Evolutionary conservation across 345 rosid genomes (phyloP).

Genomic region (Hibiscus trionum): DNA sequence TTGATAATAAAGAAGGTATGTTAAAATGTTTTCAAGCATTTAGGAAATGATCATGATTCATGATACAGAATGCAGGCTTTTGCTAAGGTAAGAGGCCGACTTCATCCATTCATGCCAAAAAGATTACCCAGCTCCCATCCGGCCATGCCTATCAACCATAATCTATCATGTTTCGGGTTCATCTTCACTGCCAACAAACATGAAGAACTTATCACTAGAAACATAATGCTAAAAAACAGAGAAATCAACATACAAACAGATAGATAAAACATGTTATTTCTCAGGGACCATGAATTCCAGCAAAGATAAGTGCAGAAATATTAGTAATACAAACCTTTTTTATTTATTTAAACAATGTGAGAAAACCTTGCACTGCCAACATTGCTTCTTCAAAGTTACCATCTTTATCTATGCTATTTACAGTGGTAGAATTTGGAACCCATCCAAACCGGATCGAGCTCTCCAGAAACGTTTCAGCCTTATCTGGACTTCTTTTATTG

Average conservation of each 20-base stretch:
- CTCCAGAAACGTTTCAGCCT: slow-evolving; percentile 46
- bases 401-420: slow-evolving; percentile 22
- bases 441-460: slow-evolving; percentile 39
- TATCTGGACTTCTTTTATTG: slow-evolving; percentile 33
- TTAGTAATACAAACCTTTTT: too few relatives aligned
- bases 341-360: too few relatives aligned
- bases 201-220: not conserved
- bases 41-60: too few relatives aligned
- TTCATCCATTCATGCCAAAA: too few relatives aligned
- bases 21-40: too few relatives aligned
- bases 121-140: too few relatives aligned
- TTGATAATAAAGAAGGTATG: not conserved
- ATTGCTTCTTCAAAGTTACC: slow-evolving; percentile 1
- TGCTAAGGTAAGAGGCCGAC: too few relatives aligned
- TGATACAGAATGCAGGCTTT: too few relatives aligned
- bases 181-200: not conserved
- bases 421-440: slow-evolving; percentile 35
- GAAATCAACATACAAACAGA: not conserved
- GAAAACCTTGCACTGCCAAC: not conserved
- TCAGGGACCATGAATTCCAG: not conserved
- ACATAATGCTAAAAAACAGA: not conserved
- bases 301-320: not conserved
- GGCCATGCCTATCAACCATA: too few relatives aligned
- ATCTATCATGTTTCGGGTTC: too few relatives aligned
- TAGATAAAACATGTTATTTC: not conserved